Percentiles rank a stretch among this genome's conserved stretches.
These are phyloP conservation scores for Yamadazyma akitaensis DNA, from an alignment of 805 yeast species.

Conservation along the genomic window DNA sequence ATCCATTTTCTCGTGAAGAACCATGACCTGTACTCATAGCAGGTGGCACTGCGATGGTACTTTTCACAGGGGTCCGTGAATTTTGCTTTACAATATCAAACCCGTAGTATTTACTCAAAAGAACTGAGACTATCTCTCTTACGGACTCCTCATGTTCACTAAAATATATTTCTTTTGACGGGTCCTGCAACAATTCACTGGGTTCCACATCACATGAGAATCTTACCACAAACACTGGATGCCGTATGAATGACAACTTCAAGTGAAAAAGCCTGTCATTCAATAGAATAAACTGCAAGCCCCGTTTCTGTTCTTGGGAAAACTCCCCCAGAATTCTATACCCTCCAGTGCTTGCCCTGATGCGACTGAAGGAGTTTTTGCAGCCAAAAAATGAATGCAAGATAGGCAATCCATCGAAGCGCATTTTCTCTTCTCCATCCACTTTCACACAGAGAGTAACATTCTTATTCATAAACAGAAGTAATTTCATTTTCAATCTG, in stretches of 20 bases:
- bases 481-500: background rate
- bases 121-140: background rate
- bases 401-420: background rate
- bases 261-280: constrained; percentile 5
- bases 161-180: constrained; percentile 1
- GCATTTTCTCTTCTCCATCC: background rate
- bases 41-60: background rate
- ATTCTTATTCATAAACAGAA: background rate
- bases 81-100: background rate
- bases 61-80: background rate
- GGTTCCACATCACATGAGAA: background rate
- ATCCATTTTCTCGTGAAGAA: background rate
- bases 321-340: background rate
- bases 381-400: constrained; percentile 1
- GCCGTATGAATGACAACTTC: background rate
- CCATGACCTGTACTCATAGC: background rate
- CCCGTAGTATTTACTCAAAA: constrained; percentile 2
- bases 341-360: background rate
- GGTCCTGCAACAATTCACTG: constrained; percentile 7
- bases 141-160: constrained; percentile 3
- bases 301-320: background rate
- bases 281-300: constrained; percentile 6
- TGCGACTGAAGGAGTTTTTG: constrained; percentile 1
- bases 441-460: background rate
- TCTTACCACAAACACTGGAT: constrained; percentile 5